Evolutionary conservation across 805 yeast species (phyloP).

Genomic region (Candida schatavii): DNA sequence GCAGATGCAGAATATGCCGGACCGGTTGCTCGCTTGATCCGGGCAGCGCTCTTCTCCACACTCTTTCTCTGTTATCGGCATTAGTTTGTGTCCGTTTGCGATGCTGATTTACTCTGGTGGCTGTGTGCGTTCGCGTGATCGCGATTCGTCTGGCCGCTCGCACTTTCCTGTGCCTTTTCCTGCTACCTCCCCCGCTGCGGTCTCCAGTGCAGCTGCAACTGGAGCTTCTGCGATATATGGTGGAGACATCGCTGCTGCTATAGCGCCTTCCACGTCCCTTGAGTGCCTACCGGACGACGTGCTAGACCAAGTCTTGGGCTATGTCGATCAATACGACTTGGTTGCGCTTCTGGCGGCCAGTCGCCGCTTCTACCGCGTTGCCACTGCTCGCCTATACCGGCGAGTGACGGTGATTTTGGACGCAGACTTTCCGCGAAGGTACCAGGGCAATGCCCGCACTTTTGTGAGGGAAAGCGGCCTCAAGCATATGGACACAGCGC

Average conservation of each 20-base stretch:
- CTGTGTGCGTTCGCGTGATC: too few species aligned
- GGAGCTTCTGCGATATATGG: neutral
- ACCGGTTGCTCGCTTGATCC: too few species aligned
- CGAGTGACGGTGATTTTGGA: conserved; percentile 29
- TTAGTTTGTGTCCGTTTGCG: too few species aligned
- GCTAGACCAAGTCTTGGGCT: conserved; percentile 15
- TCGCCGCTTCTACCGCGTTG: conserved; percentile 17
- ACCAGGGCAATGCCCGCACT: conserved; percentile 10
- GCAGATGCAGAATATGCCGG: too few species aligned
- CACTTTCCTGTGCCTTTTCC: neutral
- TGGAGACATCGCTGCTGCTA: too few species aligned
- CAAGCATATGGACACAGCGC: conserved; percentile 26
- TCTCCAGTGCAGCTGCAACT: neutral
- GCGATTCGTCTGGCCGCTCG: too few species aligned
- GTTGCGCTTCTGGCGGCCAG: conserved; percentile 22
- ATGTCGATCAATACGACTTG: conserved; percentile 32
- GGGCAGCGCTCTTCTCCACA: too few species aligned
- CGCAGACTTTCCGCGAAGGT: conserved; percentile 24
- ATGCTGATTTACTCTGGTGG: too few species aligned
- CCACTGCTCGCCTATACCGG: conserved; percentile 23
- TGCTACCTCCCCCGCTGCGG: neutral
- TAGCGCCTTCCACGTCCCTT: neutral
- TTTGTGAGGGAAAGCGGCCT: conserved; percentile 28
- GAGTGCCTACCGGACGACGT: neutral
- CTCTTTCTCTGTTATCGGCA: too few species aligned